Evolutionary conservation across 257 asterid genomes (phyloP).

Genomic region (Solanum microdontum): DNA sequence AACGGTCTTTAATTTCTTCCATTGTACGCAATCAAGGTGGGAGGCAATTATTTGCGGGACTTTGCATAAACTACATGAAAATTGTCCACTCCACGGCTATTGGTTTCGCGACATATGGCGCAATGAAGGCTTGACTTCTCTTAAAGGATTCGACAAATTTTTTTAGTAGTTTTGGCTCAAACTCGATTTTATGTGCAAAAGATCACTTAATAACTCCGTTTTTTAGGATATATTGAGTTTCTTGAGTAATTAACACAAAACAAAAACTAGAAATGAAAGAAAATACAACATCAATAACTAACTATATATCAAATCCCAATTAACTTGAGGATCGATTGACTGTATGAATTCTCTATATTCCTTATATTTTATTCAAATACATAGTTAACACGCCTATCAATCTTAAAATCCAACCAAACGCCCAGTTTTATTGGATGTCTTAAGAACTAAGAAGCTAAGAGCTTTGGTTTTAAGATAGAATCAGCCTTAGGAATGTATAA

Average conservation of each 20-base stretch:
- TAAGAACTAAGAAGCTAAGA: not conserved
- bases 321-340: not conserved
- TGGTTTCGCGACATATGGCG: slow-evolving; percentile 72
- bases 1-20: no score
- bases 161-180: not conserved
- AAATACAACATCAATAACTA: not conserved
- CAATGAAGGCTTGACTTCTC: slow-evolving; percentile 65
- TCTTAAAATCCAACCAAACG: no score
- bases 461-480: not conserved
- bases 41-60: slow-evolving; percentile 77
- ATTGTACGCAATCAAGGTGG: slow-evolving; percentile 64
- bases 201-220: not conserved
- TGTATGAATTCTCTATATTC: not conserved
- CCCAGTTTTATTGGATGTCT: not conserved
- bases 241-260: no score
- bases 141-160: not conserved
- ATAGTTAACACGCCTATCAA: not conserved
- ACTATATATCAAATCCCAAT: not conserved
- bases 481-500: not conserved
- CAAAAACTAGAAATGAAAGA: no score
- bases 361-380: not conserved
- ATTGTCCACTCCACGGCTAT: slow-evolving; percentile 81
- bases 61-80: slow-evolving; percentile 86
- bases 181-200: not conserved
- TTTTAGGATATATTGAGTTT: not conserved